Conservation (phyloP, 2,329 filamentous ascomycete species). For the Microdochium bolleyi region DNA sequence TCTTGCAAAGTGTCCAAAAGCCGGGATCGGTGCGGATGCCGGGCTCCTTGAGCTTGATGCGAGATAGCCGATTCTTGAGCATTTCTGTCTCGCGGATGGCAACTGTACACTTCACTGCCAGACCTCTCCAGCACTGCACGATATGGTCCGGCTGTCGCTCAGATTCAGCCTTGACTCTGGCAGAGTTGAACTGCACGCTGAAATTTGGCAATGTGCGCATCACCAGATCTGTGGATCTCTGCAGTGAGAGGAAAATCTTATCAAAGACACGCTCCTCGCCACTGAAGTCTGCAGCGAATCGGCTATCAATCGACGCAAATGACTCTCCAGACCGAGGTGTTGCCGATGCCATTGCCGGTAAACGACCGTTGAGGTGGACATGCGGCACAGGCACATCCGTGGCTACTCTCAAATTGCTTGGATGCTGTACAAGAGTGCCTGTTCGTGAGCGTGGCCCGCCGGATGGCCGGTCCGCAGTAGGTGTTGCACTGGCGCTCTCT, state of each 20-base stretch:
- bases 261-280: conserved; percentile 81
- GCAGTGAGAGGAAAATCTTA: conserved; percentile 69
- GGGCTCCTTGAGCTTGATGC: conserved; percentile 80
- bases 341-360: conserved; percentile 45
- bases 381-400: conserved; percentile 45
- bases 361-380: conserved; percentile 40
- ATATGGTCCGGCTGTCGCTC: conserved; percentile 51
- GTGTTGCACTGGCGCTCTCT: conserved; percentile 41
- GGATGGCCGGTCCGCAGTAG: conserved; percentile 39
- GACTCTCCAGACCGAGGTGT: conserved; percentile 81
- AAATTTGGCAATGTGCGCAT: conserved; percentile 64
- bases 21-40: conserved; percentile 55
- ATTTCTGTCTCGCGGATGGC: conserved; percentile 67
- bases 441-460: conserved; percentile 27
- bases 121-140: conserved; percentile 57
- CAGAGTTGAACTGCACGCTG: conserved; percentile 56
- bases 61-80: conserved; percentile 64
- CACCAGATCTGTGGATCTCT: conserved; percentile 65
- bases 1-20: conserved; percentile 67
- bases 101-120: conserved; percentile 64
- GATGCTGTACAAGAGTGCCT: conserved; percentile 17
- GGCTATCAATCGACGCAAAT: conserved; percentile 52
- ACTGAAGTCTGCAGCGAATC: conserved; percentile 53
- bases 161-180: conserved; percentile 55
- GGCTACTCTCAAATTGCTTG: conserved; percentile 41